Evolutionary conservation across 1,139 yeast species (phyloP), one percentile per base, ranked within the genome.

Genomic region (Hemisphaericaspora subhashii): DNA sequence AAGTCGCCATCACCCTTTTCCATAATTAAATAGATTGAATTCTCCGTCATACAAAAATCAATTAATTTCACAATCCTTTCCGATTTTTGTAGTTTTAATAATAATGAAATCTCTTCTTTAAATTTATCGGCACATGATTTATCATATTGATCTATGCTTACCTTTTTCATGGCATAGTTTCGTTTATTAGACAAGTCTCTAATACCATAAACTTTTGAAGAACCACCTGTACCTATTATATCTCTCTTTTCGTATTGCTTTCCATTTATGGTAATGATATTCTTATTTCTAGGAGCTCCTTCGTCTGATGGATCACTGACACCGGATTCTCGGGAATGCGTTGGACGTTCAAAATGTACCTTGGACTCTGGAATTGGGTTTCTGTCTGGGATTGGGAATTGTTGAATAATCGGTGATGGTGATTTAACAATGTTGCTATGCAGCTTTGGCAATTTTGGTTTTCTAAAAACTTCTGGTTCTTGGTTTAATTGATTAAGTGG

Each of bases 1-100:
- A 92, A 64, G 58, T 92, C 98, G 39, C 86, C 77, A 50, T 92
- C 97, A 16, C 98, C 98, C 55, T 95, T 86, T 61, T 92, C 98
- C 97, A 92, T 88, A 1, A 92, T 86, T 46, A 90, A 66, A 51
- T 77, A 74, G 23, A 90, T 72, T 2, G 82, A 72, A 0, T 84
- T 80, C 28, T 77, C 79, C 1, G 76, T 75, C 50, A 88, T 69
- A 23, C 85, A 84, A 57, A 83, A 79, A 55, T 89, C 97, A 32
- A 85, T 65, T 35, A 92, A 67, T 50, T 77, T 76, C 4, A 94
- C 96, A 4, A 92, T 97, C 41, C 97, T 68, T 20, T 77, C 77
- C 40, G 82, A 79, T 37, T 77, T 68, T 43, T 74, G 72, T 20
- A 94, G 66, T 46, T 77, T 76, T 22, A 75, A 66, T 41, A 92